Percentiles rank a stretch among this genome's conserved stretches.
Evolutionary conservation across 139 green algal genomes (phyloP).

Genomic region (Micromonas commoda): DNA sequence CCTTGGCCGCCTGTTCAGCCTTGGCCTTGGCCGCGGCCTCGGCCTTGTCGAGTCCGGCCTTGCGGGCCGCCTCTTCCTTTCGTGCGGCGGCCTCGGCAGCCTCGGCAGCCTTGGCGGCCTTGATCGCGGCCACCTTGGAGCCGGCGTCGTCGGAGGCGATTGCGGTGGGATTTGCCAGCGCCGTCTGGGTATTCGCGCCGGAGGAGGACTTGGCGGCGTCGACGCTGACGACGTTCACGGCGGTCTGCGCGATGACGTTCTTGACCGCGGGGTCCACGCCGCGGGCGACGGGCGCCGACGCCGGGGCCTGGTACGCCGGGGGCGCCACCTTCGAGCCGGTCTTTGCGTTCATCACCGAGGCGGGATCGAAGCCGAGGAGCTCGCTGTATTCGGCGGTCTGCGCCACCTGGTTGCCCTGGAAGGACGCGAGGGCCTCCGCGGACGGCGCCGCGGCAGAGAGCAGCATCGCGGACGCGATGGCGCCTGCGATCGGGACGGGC

Average conservation of each 20-base stretch:
- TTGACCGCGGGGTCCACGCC: no score
- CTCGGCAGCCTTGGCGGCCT: neutral
- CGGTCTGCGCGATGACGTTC: no score
- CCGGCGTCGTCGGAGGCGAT: neutral
- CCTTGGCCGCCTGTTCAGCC: neutral
- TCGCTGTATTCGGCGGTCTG: no score
- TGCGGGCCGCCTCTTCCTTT: constrained; percentile 1
- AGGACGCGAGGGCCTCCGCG: neutral
- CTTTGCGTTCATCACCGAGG: no score
- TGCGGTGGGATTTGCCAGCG: neutral
- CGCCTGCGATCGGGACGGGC: no score
- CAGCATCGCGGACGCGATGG: neutral
- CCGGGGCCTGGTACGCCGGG: no score
- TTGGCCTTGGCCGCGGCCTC: constrained; percentile 7
- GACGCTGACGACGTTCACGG: neutral
- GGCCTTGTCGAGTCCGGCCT: neutral
- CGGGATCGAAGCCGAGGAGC: no score
- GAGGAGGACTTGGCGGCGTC: neutral
- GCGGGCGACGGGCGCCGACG: no score
- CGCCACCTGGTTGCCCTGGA: no score
- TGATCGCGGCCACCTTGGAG: neutral
- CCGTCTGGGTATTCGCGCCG: neutral
- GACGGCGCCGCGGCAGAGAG: neutral
- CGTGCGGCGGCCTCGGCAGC: neutral
- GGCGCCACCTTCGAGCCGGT: no score